These are phyloP conservation scores for Porogramme epimiltina DNA, from an alignment of 1,284 basidiomycete genomes.

Conservation along the genomic window DNA sequence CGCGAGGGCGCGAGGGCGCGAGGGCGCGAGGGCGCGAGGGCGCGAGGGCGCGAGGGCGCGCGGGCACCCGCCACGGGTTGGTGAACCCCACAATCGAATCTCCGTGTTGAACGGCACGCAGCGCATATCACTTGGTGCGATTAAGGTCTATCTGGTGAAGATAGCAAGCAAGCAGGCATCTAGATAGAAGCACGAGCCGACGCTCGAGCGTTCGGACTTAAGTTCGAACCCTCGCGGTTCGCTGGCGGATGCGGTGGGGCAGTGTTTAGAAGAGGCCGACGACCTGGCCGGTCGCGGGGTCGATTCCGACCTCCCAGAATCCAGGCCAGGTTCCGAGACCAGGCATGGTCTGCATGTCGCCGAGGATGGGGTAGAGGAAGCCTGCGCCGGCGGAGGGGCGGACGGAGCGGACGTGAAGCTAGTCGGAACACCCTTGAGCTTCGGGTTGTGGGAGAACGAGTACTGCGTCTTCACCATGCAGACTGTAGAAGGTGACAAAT, in stretches of 20 bases:
- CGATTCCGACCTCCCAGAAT: conserved; percentile 88
- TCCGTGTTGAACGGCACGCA: conserved; percentile 45
- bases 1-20: conserved; percentile 54
- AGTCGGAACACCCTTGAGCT: conserved; percentile 87
- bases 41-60: conserved; percentile 57
- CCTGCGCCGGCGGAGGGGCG: conserved; percentile 92
- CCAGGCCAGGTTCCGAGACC: conserved; percentile 93
- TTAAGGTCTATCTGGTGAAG: conserved; percentile 35
- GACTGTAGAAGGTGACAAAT: conserved; percentile 46
- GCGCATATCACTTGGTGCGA: conserved; percentile 28
- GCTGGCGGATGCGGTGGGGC: too few species aligned
- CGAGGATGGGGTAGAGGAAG: conserved; percentile 94
- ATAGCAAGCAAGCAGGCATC: conserved; percentile 12
- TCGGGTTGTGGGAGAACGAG: conserved; percentile 94
- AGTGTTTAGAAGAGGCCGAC: conserved; percentile 77
- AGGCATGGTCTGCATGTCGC: conserved; percentile 98
- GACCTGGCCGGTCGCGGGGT: conserved; percentile 70
- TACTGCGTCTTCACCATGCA: conserved; percentile 99
- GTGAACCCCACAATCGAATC: conserved; percentile 28
- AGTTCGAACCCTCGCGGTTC: too few species aligned
- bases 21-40: conserved; percentile 56
- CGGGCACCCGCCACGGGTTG: conserved; percentile 36
- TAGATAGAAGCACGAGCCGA: too few species aligned
- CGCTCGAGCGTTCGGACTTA: neutral
- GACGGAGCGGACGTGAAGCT: conserved; percentile 91